Evolutionary conservation across 148 eudicot species (phyloP), one percentile per base, ranked within the genome.

Genomic region (Arctostaphylos glauca): DNA sequence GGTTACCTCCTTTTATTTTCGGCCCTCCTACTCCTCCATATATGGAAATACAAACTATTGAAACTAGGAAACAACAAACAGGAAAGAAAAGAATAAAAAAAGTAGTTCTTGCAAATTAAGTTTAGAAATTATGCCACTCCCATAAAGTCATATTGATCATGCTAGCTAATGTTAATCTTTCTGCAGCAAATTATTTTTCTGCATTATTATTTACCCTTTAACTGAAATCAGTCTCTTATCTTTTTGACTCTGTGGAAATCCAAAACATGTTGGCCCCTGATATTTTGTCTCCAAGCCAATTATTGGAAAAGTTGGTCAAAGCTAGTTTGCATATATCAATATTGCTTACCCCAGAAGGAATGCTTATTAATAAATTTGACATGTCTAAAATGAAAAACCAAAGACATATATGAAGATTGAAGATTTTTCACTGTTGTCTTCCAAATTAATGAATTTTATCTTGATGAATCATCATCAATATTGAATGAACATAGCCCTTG

Each of bases 261-360:
- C 50, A 73, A 73, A 73, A n/a, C 56, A 49, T 48, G 23, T 9
- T n/a, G 77, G 55, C 77, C 41, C 41, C 55, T 49, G 41, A 21
- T 49, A 74, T n/a, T 49, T 74, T 49, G 77, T 49, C 55, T 21
- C 31, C 55, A 21, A n/a, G 55, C 77, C 55, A 74, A 74, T 5
- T 49, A 74, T 47, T 74, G 38, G 41, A 49, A 74, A 74, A 74
- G 77, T 21, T n/a, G 77, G 77, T 74, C 77, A 74, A 74, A 74
- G 25, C 41, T 74, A n/a, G 77, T 13, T 56, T 16, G 43, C 25
- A 47, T 44, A 48, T 15, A 25, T 66, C 25, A 21, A 21, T 74
- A 23, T 48, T 74, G 55, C 77, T 74, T 48, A 74, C 55, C 55
- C 56, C 31, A 9, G 77, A 74, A 21, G 77, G 25, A 74, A 48